Base-by-base conservation (phyloP, 176 grass and related monocot species). In the Juncus inflexus region DNA sequence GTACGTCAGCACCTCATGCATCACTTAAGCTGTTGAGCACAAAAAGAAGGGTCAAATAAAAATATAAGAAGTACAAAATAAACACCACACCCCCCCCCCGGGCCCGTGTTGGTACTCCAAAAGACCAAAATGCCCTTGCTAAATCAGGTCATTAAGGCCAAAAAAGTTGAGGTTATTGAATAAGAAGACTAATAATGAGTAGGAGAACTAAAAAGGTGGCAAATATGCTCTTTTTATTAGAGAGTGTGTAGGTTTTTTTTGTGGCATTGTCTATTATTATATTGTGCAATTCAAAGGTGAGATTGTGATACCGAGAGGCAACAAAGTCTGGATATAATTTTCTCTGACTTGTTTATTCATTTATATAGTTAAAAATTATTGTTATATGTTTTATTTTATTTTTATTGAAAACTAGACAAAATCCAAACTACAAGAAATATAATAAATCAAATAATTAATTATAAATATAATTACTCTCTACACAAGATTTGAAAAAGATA, bases 131-230 rank as follows among this genome's bases (percentile, higher is more conserved):
- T 61, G 35, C 58, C 58, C 16, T 37, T 61, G 9, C 58, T 35
- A 3, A 61, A 61, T 61, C 8, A 61, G 4, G 1, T 3, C 19
- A 16, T 47, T 9, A 47, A 47, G 43, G 43, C 54, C 10, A 9
- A 57, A 57, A 57, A 61, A 61, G 35, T 35, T 12, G 15, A 35
- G 15, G 58, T 61, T 61, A 36, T 19, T 35, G 58, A 9, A 35
- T 35, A 8, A 61, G 58, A 61, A 61, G 2, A 61, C n/a, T 61
- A 61, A 9, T 61, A 61, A 9, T 61, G 58, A 35, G 58, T 61
- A 61, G 58, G 58, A 38, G 58, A 61, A 35, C 16, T 36, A 61
- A 35, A 61, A 36, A 35, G 58, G 43, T 47, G 43, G 43, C 43
- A 47, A 47, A 47, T 6, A 47, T 47, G 43, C 6, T 9, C 43